Percentiles rank a stretch among this genome's conserved stretches.
Conservation (phyloP, 2,329 filamentous ascomycete species). For the Rhynchosporium agropyri region DNA sequence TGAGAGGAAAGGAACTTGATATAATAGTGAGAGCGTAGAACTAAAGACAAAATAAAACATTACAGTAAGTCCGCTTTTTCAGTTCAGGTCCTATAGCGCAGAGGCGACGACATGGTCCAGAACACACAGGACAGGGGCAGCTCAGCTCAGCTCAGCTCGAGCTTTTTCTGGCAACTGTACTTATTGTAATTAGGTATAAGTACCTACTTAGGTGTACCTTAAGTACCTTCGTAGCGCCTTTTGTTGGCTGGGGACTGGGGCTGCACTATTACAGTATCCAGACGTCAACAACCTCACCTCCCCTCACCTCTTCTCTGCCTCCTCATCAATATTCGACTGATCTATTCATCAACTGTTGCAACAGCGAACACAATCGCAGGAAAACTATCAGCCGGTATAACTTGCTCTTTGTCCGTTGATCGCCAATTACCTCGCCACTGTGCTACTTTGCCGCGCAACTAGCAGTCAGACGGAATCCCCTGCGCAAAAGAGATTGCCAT, state of each 20-base stretch:
- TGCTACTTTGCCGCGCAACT: slow-evolving; percentile 15
- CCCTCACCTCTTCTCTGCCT: too few species aligned
- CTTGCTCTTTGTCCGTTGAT: slow-evolving; percentile 8
- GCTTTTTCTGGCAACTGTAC: not conserved
- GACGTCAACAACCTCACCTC: slow-evolving; percentile 5
- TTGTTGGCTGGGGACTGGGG: not conserved
- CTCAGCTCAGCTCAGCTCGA: slow-evolving; percentile 4
- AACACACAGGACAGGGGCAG: slow-evolving; percentile 9
- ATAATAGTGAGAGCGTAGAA: too few species aligned
- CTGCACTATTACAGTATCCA: slow-evolving; percentile 4
- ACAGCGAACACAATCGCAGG: not conserved
- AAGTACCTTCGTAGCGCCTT: too few species aligned
- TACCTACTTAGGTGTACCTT: too few species aligned
- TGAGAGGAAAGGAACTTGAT: too few species aligned
- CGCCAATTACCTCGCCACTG: not conserved
- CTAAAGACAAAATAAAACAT: too few species aligned
- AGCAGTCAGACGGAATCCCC: slow-evolving; percentile 12
- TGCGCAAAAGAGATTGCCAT: slow-evolving; percentile 15
- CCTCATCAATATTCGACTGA: not conserved
- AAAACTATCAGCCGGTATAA: not conserved
- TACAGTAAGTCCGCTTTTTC: too few species aligned
- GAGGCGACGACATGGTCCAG: too few species aligned
- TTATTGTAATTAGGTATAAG: too few species aligned
- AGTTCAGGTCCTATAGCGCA: too few species aligned
- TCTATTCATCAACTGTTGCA: not conserved